A percentile compares a stretch with the other conserved stretches of the same genome.
These are phyloP conservation scores for Alternaria ventricosa DNA, from an alignment of 2,329 filamentous ascomycete genomes.

Conservation along the genomic window DNA sequence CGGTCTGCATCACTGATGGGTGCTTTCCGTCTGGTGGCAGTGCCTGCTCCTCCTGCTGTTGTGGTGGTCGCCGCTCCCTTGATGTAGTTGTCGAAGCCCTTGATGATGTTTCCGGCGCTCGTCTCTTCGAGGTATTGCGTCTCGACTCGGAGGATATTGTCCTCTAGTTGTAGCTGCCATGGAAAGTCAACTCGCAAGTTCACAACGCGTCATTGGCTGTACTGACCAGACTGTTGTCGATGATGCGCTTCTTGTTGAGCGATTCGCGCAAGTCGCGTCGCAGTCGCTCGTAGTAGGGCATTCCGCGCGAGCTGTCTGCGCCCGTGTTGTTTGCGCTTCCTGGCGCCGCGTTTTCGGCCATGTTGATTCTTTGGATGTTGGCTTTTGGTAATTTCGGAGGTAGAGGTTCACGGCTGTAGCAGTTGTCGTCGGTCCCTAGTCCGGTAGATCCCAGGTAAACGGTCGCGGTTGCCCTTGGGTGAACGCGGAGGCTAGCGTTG, in stretches of 20 bases:
- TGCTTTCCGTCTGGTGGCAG: conserved; percentile 63
- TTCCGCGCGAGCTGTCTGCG: conserved; percentile 57
- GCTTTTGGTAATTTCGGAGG: not conserved
- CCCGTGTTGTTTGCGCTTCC: conserved; percentile 42
- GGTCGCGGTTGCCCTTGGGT: conserved; percentile 16
- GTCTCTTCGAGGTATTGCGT: conserved; percentile 87
- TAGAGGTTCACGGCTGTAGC: not conserved
- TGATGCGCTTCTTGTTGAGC: conserved; percentile 67
- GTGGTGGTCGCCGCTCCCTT: conserved; percentile 76
- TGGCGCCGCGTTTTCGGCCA: conserved; percentile 58
- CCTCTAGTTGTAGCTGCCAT: conserved; percentile 68
- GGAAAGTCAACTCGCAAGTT: conserved; percentile 19
- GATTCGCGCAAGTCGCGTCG: conserved; percentile 71
- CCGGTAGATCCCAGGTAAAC: conserved; percentile 6
- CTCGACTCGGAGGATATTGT: conserved; percentile 83
- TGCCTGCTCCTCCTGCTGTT: conserved; percentile 50
- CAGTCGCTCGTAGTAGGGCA: conserved; percentile 76
- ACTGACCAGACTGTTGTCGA: conserved; percentile 67
- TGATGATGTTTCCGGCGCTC: conserved; percentile 89
- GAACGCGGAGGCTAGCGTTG: conserved; percentile 25
- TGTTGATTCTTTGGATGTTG: conserved; percentile 26
- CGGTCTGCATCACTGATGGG: conserved; percentile 72
- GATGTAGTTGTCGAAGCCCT: conserved; percentile 97
- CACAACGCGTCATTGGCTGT: conserved; percentile 1
- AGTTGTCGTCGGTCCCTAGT: conserved; percentile 1